Evolutionary conservation across 805 yeast genomes (phyloP), one percentile per base, ranked within the genome.

Genomic region (Zygoascus ofunaensis): DNA sequence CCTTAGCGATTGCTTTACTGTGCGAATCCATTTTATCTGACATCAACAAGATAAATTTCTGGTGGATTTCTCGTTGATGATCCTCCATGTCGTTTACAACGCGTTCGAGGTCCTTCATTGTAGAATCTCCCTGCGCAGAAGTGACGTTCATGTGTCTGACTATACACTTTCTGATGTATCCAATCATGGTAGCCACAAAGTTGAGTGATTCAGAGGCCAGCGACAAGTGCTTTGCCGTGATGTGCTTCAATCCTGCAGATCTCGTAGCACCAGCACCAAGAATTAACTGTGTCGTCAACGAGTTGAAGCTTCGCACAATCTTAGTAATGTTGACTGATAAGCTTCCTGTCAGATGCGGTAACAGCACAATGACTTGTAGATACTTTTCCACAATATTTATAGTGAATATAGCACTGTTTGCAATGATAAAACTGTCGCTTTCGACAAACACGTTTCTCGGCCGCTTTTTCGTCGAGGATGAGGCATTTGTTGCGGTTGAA

Each of bases 211-310:
- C 86, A 3, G 80, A 75, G 32, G 83, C 76, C 34, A 82, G 67
- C 0, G 87, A 80, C 41, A 82, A 57, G 58, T 82, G 85, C 51
- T 78, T 79, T 1, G 87, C 80, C 3, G 85, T 79, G 41, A 83
- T 82, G 55, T 82, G 87, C 50, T 73, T 77, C 41, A 82, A 65
- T 0, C 85, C 87, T 0, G 90, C 84, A 0, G 87, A 75, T 50
- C 77, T 63, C 2, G 84, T 80, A 1, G 90, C 90, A 35, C 83
- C 85, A 1, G 89, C 87, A 37, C 80, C 82, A 32, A 83, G 63
- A 34, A 83, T 79, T 3, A 83, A 74, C 49, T 76, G 75, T 3
- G 75, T 71, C 4, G 75, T 64, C 47, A 78, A 73, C 15, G 75
- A 59, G 52, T 82, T 80, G 54, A 75, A 63, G 8, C 72, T 61